Evolutionary conservation across 257 asterid genomes (phyloP), one percentile per base, ranked within the genome.

Genomic region (Solanum pimpinellifolium): DNA sequence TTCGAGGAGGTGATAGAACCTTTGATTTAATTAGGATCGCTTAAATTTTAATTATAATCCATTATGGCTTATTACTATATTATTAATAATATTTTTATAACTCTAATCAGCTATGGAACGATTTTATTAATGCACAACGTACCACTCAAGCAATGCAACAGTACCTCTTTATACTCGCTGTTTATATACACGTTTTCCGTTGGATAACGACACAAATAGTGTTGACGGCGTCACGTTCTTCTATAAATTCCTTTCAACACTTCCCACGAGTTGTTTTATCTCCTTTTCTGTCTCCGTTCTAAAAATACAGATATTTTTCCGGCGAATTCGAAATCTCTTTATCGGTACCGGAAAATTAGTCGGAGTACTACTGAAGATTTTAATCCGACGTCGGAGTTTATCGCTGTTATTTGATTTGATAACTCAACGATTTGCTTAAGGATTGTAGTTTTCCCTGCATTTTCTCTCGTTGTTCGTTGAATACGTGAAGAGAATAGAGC

Each of bases 151-250:
- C 12, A 81, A 81, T 47, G 21, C 69, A 81, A 81, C 42, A 81
- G 31, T 33, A 29, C 69, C 46, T 27, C 11, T 20, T 49, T 29
- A 29, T 81, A 23, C 2, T 81, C 69, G 3, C 68, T 29, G 85
- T 81, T 81, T 81, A 81, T 49, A 4, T 81, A 81, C 85, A 81
- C 21, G 85, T 81, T 83, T 74, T 70, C 98, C 98, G 98, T 93
- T 91, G 92, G 83, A 39, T 90, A 90, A 90, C 95, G 94, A 90
- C 89, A 29, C 29, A 49, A 49, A 18, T 91, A 52, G 52, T 87
- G 85, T 65, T 89, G 89, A 95, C 94, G 94, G 91, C 96, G 92
- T 93, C 90, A 88, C 77, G 72, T 83, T 91, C 86, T 59, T 88
- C 90, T 93, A 94, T 93, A 94, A 68, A 29, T 68, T 1, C 75